Base-by-base conservation (phyloP, 2,329 filamentous ascomycete species). In the Aphanocladium album region DNA sequence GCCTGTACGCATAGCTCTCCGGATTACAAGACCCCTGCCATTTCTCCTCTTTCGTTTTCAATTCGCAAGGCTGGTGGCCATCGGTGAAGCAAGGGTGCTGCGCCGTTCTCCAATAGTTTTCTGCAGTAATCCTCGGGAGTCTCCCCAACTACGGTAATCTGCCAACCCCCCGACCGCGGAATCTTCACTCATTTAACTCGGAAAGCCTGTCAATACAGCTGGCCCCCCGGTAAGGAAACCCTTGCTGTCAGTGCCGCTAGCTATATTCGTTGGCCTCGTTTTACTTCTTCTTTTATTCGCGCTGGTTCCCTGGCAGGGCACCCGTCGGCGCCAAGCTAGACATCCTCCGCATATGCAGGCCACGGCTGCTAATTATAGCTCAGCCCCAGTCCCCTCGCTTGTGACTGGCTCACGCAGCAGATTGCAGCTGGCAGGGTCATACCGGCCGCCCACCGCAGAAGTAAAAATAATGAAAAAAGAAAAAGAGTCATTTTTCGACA, bases 331-430 rank as follows among this genome's bases (percentile, higher is more conserved):
- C 30, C 49, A 37, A 14, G n/a, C 14, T 12, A 39, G 49, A 6
- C 9, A 25, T 39, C 33, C 51, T 54, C 51, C 51, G 37, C 51
- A 54, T 27, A n/a, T 2, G 21, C 35, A 14, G 51, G 35, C 8
- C 17, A 7, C 37, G 37, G n/a, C 8, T 56, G 39, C 53, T 56
- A 56, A 56, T 46, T 56, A 37, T 56, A 56, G 41, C 41, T 16
- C 41, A 47, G 27, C 53, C 39, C 53, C 39, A 16, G 53, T 35
- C 41, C 19, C 14, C n/a, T 19, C 16, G 3, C 19, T 11, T 56
- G 16, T 56, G 11, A 56, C n/a, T 56, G 53, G 53, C 30, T 46
- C 53, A 41, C 41, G 30, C 30, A 30, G 30, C 30, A 9, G 30
- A 30, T 5, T 30, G 9, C 30, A 30, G 30, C 30, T 30, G 30